Base-by-base conservation (phyloP, 305 asterid genomes). In the Solanum hybrid region DNA sequence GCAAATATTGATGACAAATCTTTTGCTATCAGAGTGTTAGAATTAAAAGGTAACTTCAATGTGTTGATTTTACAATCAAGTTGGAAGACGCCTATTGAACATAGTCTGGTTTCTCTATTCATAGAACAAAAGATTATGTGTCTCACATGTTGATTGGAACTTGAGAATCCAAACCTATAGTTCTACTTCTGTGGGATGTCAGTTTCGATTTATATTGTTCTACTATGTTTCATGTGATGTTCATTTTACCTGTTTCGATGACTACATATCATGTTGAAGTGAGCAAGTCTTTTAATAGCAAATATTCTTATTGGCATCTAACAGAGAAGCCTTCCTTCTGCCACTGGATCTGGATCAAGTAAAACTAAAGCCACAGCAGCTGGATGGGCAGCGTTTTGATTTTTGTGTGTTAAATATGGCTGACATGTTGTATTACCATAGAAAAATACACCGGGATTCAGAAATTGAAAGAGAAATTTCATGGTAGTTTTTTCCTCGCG, bases 361-460 rank as follows among this genome's bases (percentile, higher is more conserved):
- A 96, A 91, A 91, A 89, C 97, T 88, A 96, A 91, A 91, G 86
- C 98, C 90, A 89, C 95, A 46, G 98, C 98, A 88, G 96, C 98
- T 86, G 99, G 98, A 90, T 97, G 99, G 99, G 99, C 98, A 40
- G 98, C 99, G 75, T 97, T 97, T 91, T 96, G 93, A 95, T 85
- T 86, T 36, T 10, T 75, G 29, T 72, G 87, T 79, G 86, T 34
- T 51, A 76, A 38, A 73, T 88, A 26, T 87, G 86, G 90, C 88
- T 73, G 82, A 92, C 84, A 78, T 91, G 92, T 91, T 91, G 92
- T 94, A 90, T 60, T 90, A 84, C 88, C 91, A 78, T 85, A 89
- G 64, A 88, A 60, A 51, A 22, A 56, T 56, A 85, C 12, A 85
- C 3, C 77, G 13, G 46, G 88, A 85, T 11, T 85, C 88, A 60